Evolutionary conservation across 306 rosid genomes (phyloP), one percentile per base, ranked within the genome.

Genomic region (Pterocarpus macrocarpus): DNA sequence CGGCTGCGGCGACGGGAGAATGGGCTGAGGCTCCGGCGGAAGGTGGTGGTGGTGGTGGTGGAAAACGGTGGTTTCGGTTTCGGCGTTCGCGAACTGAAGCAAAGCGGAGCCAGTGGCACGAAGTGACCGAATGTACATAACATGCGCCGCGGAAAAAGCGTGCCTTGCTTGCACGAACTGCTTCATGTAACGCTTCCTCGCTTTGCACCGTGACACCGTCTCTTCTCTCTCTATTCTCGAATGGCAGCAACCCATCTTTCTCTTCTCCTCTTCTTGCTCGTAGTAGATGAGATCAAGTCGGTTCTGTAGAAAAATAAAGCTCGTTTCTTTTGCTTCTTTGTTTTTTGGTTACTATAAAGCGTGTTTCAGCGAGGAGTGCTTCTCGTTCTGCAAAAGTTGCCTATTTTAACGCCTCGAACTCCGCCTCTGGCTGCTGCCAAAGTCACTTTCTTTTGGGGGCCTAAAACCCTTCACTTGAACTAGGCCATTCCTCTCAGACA

Each of bases 81-180:
- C 98, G 16, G 88, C 94, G 69, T 88, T 91, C 2, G 99, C 89
- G 35, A 95, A 95, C 44, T 92, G 98, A 41, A 88, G 89, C 22
- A 95, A 82, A 35, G 98, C 97, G 5, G 97, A 82, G 66, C 98
- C 98, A 5, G 98, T 92, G 33, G 87, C 68, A 8, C 98, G 97
- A 16, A 92, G 97, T 0, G 98, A 95, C 0, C 91, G 94, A 56
- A 92, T 86, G 79, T 94, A 94, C 92, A 94, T 88, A 69, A 85
- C 89, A 85, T 92, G 97, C 2, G 90, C 69, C 0, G 94, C 97
- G 1, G 94, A 87, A 65, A 91, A 86, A 75, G 92, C 89, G 70
- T 92, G 97, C 50, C 98, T 86, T 8, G 97, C 92, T 74, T 89
- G 83, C 1, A 91, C 97, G 3, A 94, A 52, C 76, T 92, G 96